Percentiles rank a stretch among this genome's conserved stretches.
Conservation (phyloP, 2,329 filamentous ascomycete species). For the Diplodia seriata region DNA sequence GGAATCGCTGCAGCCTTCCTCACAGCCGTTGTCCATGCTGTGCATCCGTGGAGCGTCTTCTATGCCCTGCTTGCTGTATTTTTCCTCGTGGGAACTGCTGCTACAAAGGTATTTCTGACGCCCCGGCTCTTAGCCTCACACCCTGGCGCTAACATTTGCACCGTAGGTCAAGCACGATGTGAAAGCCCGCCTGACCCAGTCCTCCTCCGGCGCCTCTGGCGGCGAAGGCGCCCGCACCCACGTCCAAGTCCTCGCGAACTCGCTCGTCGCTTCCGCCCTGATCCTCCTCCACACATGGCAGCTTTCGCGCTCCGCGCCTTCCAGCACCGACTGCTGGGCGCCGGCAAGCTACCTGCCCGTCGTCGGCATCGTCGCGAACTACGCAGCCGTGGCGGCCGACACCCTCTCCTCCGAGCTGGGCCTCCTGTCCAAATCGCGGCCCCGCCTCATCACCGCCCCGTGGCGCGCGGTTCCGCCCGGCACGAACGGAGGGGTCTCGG, state of each 20-base stretch:
- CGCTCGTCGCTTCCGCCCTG: conserved; percentile 74
- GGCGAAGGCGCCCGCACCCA: conserved; percentile 85
- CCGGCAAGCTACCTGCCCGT: conserved; percentile 48
- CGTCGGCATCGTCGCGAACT: conserved; percentile 68
- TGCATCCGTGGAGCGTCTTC: conserved; percentile 95
- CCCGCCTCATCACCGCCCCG: conserved; percentile 84
- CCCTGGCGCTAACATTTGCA: not conserved
- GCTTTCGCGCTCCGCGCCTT: conserved; percentile 38
- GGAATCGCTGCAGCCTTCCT: conserved; percentile 75
- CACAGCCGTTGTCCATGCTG: conserved; percentile 80
- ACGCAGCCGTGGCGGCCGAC: conserved; percentile 89
- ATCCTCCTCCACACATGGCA: conserved; percentile 60
- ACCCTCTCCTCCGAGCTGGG: conserved; percentile 96
- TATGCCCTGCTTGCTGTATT: conserved; percentile 83
- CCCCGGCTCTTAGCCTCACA: not conserved
- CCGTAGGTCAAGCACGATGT: conserved; percentile 81
- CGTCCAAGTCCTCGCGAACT: conserved; percentile 91
- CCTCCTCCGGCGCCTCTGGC: conserved; percentile 73
- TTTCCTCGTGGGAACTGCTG: conserved; percentile 83
- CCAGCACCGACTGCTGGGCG: conserved; percentile 39
- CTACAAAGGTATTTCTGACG: conserved; percentile 70
- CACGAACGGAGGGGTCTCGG: conserved; percentile 91
- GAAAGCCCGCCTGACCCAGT: conserved; percentile 82
- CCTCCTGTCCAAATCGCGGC: conserved; percentile 77
- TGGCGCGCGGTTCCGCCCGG: conserved; percentile 83